A percentile compares a stretch with the other conserved stretches of the same genome.
These are phyloP conservation scores for Macrophomina tecta DNA, from an alignment of 2,329 filamentous ascomycete genomes.

Conservation along the genomic window DNA sequence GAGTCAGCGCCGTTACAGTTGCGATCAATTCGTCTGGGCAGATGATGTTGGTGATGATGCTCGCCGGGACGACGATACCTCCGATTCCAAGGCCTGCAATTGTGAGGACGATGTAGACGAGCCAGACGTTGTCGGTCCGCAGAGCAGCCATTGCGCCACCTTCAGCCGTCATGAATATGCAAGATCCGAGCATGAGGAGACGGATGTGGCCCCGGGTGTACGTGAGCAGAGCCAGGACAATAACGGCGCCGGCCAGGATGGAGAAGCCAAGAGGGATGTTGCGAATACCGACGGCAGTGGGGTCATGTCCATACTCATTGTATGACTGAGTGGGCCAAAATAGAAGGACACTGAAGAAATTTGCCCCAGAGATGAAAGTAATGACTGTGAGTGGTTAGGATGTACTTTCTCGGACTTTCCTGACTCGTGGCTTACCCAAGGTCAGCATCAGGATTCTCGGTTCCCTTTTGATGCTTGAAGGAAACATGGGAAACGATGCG, in stretches of 20 bases:
- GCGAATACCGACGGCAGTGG: slow-evolving; percentile 41
- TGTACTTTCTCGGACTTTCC: too few species aligned
- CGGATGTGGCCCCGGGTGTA: slow-evolving; percentile 35
- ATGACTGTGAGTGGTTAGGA: slow-evolving; percentile 31
- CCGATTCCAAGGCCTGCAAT: slow-evolving; percentile 47
- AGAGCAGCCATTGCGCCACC: slow-evolving; percentile 40
- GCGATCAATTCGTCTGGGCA: slow-evolving; percentile 71
- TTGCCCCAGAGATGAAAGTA: slow-evolving; percentile 45
- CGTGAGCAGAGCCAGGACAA: slow-evolving; percentile 40
- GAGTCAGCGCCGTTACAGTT: slow-evolving; percentile 68
- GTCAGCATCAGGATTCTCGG: slow-evolving; percentile 56
- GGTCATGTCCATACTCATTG: slow-evolving; percentile 39
- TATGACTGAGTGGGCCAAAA: slow-evolving; percentile 42
- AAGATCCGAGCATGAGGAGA: slow-evolving; percentile 40
- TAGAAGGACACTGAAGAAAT: slow-evolving; percentile 40
- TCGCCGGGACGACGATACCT: slow-evolving; percentile 42
- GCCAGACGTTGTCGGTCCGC: slow-evolving; percentile 41
- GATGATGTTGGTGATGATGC: slow-evolving; percentile 69
- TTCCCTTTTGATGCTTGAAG: slow-evolving; percentile 37
- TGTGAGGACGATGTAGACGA: slow-evolving; percentile 39
- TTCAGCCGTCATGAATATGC: slow-evolving; percentile 41
- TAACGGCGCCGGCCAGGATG: slow-evolving; percentile 39
- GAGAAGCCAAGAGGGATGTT: slow-evolving; percentile 37
- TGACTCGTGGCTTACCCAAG: slow-evolving; percentile 38
- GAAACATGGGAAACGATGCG: slow-evolving; percentile 48